phyloP scores from a whole-genome alignment of 2,329 filamentous ascomycete species.

The Exophiala spinifera region DNA sequence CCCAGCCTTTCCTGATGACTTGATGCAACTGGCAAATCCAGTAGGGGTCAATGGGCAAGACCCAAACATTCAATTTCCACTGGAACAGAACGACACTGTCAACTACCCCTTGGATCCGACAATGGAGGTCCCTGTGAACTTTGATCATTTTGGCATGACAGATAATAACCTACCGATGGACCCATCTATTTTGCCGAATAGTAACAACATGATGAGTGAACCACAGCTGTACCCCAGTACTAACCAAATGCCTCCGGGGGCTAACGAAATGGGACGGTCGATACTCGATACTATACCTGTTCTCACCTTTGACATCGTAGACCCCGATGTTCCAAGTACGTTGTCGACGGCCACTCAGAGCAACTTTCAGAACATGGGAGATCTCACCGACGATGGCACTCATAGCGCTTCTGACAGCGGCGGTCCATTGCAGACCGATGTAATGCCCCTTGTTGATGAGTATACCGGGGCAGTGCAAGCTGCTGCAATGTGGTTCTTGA shows the following conservation, averaged over 20 bases:
- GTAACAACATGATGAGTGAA: slow-evolving; percentile 9
- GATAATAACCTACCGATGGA: slow-evolving; percentile 1
- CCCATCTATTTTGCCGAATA: slow-evolving; percentile 3
- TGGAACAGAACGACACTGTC: background rate
- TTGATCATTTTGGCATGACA: slow-evolving; percentile 6
- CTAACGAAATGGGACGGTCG: slow-evolving; percentile 2
- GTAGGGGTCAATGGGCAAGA: background rate
- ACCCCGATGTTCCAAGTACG: slow-evolving; percentile 7
- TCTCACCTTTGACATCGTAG: slow-evolving; percentile 17
- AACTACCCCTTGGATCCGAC: slow-evolving; percentile 8
- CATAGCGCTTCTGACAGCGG: background rate
- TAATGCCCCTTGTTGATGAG: slow-evolving; percentile 18
- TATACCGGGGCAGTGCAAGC: slow-evolving; percentile 14
- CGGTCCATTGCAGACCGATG: slow-evolving; percentile 19
- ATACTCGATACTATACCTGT: slow-evolving; percentile 5
- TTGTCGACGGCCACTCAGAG: background rate
- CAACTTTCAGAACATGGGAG: background rate
- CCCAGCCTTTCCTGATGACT: slow-evolving; percentile 1
- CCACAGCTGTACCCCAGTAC: slow-evolving; percentile 8
- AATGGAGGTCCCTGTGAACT: slow-evolving; percentile 3
- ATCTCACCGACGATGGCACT: slow-evolving; percentile 2
- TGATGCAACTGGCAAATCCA: slow-evolving; percentile 1
- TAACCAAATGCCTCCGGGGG: slow-evolving; percentile 1
- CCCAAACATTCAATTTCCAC: slow-evolving; percentile 6
- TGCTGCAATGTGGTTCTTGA: slow-evolving; percentile 2